These are phyloP conservation scores for Prorocentrum cordatum DNA, from an alignment of 169 alveolate genomes.

Conservation along the genomic window DNA sequence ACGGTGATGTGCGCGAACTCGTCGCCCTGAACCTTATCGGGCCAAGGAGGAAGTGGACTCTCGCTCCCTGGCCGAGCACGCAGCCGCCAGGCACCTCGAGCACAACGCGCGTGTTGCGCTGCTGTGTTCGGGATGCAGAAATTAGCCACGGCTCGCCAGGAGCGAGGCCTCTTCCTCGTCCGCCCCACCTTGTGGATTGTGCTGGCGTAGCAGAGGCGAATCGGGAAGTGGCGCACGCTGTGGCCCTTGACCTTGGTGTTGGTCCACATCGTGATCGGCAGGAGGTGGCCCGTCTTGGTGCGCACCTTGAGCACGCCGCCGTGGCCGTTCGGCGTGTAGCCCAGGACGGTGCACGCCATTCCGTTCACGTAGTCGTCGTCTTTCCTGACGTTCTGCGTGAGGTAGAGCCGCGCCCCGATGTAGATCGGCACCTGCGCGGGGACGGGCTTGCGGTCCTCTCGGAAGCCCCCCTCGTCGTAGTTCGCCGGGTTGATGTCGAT, in stretches of 20 bases:
- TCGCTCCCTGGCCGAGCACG: no score
- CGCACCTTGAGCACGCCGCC: neutral
- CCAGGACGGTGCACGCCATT: neutral
- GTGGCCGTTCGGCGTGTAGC: neutral
- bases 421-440: neutral
- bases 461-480: neutral
- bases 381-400: neutral
- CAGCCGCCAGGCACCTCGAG: no score
- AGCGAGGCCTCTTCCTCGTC: no score
- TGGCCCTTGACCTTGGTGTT: neutral
- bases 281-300: neutral
- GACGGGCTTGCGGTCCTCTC: neutral
- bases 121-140: no score
- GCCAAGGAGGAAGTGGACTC: no score
- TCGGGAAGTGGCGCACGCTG: neutral
- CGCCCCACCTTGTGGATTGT: no score
- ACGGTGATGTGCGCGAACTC: neutral
- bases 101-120: no score
- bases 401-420: neutral
- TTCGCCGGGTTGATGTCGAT: neutral
- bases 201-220: neutral
- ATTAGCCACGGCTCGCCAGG: no score
- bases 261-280: neutral
- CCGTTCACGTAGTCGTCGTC: neutral
- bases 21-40: constrained; percentile 9